phyloP scores from a whole-genome alignment of 2,329 filamentous ascomycete species.

The Stemphylium beticola region DNA sequence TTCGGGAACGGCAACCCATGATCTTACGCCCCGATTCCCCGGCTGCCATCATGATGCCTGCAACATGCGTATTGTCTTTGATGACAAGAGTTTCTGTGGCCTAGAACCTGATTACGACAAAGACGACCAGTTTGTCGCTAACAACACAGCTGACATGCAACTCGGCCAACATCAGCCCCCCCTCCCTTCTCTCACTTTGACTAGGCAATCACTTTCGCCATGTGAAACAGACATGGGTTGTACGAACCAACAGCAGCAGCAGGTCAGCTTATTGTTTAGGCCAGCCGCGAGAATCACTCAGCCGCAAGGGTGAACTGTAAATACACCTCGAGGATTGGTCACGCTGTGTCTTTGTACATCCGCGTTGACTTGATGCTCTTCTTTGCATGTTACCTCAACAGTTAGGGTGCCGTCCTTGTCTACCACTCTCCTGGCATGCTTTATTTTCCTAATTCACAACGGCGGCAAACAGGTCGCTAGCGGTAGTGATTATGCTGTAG shows the following conservation, averaged over 20 bases:
- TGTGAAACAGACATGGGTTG: conserved; percentile 5
- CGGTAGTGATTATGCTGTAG: too few species aligned
- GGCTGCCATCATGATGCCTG: neutral
- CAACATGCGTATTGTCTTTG: neutral
- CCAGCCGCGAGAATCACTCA: conserved; percentile 13
- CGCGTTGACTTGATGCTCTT: too few species aligned
- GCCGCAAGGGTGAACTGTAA: conserved; percentile 5
- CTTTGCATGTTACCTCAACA: too few species aligned
- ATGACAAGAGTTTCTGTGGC: neutral
- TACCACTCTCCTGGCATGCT: too few species aligned
- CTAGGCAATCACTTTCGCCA: neutral
- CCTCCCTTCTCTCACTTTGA: too few species aligned
- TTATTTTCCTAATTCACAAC: too few species aligned
- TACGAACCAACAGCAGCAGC: conserved; percentile 1
- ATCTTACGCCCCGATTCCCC: neutral
- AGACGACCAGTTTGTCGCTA: neutral
- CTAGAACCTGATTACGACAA: neutral
- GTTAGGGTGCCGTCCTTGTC: too few species aligned
- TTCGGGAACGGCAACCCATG: neutral
- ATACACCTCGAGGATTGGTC: neutral
- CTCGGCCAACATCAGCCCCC: neutral
- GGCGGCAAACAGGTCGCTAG: too few species aligned
- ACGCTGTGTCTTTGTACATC: neutral
- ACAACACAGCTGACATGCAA: neutral
- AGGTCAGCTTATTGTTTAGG: conserved; percentile 20